These are phyloP conservation scores for Phytopythium kandeliae DNA, from an alignment of 352 stramenopile species.

Conservation along the genomic window DNA sequence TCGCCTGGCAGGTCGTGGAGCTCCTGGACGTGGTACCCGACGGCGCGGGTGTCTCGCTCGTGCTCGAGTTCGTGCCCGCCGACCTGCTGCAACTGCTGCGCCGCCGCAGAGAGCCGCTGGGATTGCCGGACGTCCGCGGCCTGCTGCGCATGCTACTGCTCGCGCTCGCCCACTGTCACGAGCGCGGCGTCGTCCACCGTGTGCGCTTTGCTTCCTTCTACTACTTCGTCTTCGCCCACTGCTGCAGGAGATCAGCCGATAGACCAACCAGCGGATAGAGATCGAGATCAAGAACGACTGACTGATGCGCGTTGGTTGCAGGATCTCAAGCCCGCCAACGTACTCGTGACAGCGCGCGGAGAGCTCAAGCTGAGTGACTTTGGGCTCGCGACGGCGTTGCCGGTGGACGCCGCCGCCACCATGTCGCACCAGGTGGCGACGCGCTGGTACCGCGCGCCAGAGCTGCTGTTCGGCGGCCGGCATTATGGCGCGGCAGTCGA, in stretches of 20 bases:
- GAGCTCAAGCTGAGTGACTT: conserved; percentile 78
- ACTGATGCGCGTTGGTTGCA: conserved; percentile 9
- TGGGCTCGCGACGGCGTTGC: conserved; percentile 66
- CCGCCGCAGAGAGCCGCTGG: conserved; percentile 27
- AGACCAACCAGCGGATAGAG: too few relatives aligned
- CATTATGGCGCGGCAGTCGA: conserved; percentile 60
- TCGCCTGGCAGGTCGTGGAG: conserved; percentile 42
- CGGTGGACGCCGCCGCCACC: conserved; percentile 15
- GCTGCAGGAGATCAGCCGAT: too few relatives aligned
- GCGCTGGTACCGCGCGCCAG: conserved; percentile 78
- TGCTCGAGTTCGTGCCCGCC: conserved; percentile 66
- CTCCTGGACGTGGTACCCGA: conserved; percentile 54
- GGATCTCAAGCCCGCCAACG: conserved; percentile 74
- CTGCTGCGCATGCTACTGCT: conserved; percentile 69
- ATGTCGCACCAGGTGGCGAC: conserved; percentile 73
- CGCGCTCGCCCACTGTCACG: conserved; percentile 55
- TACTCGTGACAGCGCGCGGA: conserved; percentile 42
- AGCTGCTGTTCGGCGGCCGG: conserved; percentile 69
- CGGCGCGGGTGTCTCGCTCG: conserved; percentile 47
- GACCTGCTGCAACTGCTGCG: conserved; percentile 59
- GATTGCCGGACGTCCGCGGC: conserved; percentile 32
- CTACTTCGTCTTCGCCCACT: too few relatives aligned
- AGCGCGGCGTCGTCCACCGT: conserved; percentile 56
- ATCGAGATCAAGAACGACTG: too few relatives aligned
- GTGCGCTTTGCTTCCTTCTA: too few relatives aligned